Conservation (phyloP, 805 yeast genomes). For the Pichia kluyveri region DNA sequence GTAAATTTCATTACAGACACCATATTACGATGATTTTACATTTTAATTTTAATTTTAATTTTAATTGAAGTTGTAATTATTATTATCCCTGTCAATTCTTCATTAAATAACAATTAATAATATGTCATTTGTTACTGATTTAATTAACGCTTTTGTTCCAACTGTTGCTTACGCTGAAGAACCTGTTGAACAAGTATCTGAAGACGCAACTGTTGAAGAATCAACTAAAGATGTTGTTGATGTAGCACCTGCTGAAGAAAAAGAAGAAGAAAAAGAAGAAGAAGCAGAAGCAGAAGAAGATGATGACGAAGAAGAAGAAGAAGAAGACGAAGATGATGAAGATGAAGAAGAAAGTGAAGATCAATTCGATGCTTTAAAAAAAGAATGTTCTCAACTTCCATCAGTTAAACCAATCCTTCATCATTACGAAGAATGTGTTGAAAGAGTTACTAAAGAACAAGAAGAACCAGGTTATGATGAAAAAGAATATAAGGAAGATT, state of each 20-base stretch:
- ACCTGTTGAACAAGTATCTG: constrained; percentile 22
- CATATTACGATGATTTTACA: no score
- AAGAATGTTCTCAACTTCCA: constrained; percentile 59
- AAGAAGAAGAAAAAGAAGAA: constrained; percentile 31
- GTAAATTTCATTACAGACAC: no score
- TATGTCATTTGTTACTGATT: constrained; percentile 50
- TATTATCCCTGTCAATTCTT: no score
- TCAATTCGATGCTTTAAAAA: constrained; percentile 54
- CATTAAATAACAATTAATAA: not conserved
- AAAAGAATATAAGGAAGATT: constrained; percentile 83
- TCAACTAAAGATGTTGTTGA: constrained; percentile 36
- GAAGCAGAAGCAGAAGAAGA: constrained; percentile 41
- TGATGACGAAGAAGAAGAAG: constrained; percentile 30
- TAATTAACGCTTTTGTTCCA: constrained; percentile 74
- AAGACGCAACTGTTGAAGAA: constrained; percentile 11
- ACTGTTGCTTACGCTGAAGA: constrained; percentile 78
- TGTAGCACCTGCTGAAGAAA: constrained; percentile 22
- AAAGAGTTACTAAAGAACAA: constrained; percentile 82
- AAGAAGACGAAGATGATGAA: constrained; percentile 31
- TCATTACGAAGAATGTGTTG: constrained; percentile 91
- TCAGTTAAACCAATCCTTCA: constrained; percentile 69
- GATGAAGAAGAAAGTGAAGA: constrained; percentile 57
- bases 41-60: no score
- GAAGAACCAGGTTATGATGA: constrained; percentile 80
- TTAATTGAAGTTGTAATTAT: no score